Base-by-base conservation (phyloP, 202 grass and related monocot genomes). In the Setaria italica region DNA sequence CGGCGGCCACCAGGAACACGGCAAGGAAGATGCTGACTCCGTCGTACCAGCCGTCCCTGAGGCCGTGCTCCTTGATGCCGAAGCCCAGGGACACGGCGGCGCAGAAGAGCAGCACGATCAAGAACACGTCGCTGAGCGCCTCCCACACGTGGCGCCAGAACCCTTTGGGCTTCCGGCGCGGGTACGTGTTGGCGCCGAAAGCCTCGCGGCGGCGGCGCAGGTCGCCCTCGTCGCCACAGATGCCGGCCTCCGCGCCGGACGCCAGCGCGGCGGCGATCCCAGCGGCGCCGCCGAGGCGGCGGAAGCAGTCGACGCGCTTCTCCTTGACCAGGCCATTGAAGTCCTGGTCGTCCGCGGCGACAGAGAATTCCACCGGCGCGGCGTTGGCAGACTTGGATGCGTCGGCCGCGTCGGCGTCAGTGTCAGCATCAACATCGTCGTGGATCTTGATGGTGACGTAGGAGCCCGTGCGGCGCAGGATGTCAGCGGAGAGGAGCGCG, bases 11-110 rank as follows among this genome's bases (percentile, higher is more conserved):
- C 0, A 97, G 72, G 79, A 95, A 91, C 1, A 97, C 88, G 5
- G 92, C 95, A 10, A 97, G 86, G 46, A 97, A 97, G 72, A 97
- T 97, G 76, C 95, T 95, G 16, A 88, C 85, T 30, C 95, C 92
- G 13, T 97, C 92, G 14, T 95, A 97, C 95, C 95, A 97, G 1
- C 95, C 95, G n/a, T 92, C 87, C 39, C 66, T 90, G 29, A 93
- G 82, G 3, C 95, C 95, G 67, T 97, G 87, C 89, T 97, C 90
- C 77, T 97, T 95, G 72, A 97, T 93, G 34, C 92, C 92, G 74
- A 97, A 97, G 56, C 79, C 95, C 0, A 95, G 95, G 6, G 95
- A 97, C 41, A 97, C 72, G 13, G 51, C 89, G 3, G 95, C 92
- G 37, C 92, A 97, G 33, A 59, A 85, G 13, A 88, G 37, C 6